Evolutionary conservation across 2,329 filamentous ascomycete genomes (phyloP), one percentile per base, ranked within the genome.

Genomic region (Botrytis medusae): DNA sequence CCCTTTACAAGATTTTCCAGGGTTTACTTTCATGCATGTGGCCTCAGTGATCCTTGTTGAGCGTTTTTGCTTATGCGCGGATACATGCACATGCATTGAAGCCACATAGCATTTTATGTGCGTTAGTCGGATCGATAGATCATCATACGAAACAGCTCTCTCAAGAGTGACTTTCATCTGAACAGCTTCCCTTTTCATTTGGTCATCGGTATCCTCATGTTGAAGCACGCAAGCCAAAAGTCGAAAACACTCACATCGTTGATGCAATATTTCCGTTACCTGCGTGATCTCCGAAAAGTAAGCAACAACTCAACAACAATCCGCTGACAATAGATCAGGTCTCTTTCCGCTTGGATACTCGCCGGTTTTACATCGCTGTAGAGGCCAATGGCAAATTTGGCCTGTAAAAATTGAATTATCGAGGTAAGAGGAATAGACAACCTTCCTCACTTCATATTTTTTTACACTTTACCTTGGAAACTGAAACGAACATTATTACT

Each of bases 381-480:
- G 37, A 63, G 40, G 61, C 16, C 61, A 22, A 22, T 18, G 61
- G 61, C 37, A 63, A 63, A 29, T 25, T n/a, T 14, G 10, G 34
- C 40, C 10, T 5, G 22, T 32, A 37, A 29, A 40, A 59, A 69
- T 32, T 42, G 48, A 18, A 42, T 29, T 59, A 37, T 59, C 14
- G 65, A 69, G 65, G 65, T 69, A 59, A 57, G 65, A n/a, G 54
- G 20, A 57, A 42, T n/a, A 37, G 25, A 46, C 7, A 48, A n/a
- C 22, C 40, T 40, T 57, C 57, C 42, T 48, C 25, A 22, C 32
- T 40, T 57, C n/a, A 8, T 32, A 1, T n/a, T 29, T 10, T 34
- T 65, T 65, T n/a, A 37, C 22, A 67, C 20, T 37, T 51, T 22
- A 51, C 32, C 46, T 67, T 25, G 22, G 32, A 37, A 51, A 14